Evolutionary conservation across 805 yeast species (phyloP), one percentile per base, ranked within the genome.

Genomic region (Myxozyma kluyveri): DNA sequence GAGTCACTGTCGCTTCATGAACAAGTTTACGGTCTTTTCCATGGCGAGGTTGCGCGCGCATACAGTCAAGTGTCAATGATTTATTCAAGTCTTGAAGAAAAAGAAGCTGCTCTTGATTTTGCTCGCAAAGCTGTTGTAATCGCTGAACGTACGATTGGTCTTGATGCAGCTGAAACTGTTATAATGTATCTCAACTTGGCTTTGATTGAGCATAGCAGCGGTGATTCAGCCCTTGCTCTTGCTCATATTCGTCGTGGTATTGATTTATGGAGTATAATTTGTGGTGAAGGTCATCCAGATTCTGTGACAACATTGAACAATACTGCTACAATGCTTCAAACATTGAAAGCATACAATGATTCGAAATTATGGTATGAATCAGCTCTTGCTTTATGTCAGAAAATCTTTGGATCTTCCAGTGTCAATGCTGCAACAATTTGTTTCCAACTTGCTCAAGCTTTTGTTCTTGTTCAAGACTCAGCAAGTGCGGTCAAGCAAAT

Each of bases 1-100:
- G 96, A 91, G 67, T 75, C 93, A 26, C 71, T 87, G 32, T 71
- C 84, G 6, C 75, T 88, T 49, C 80, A 81, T 57, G 96, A 89
- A 67, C 96, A 88, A 65, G 81, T 88, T 27, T 86, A 86, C 62
- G 96, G 98, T 27, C 67, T 76, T 24, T 77, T 91, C 27, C 93
- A 90, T 63, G 78, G 84, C 6, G 88, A 84, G 61, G 86, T 90
- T 26, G 88, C 91, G 12, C 78, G 78, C 46, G 82, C 82, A 32
- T 84, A 84, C 64, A 71, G 82, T 38, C 72, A 79, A 7, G 72
- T 88, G 42, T 84, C 95, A 12, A 81, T 82, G 56, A 68, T 82
- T 18, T 86, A 81, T 70, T 76, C 80, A 52, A 88, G 83, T 52
- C 66, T 80, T 41, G 81, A 81, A 14, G 70, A 77, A 61, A 66